phyloP scores from a whole-genome alignment of 2,329 filamentous ascomycete species.

The Fusarium sp. region DNA sequence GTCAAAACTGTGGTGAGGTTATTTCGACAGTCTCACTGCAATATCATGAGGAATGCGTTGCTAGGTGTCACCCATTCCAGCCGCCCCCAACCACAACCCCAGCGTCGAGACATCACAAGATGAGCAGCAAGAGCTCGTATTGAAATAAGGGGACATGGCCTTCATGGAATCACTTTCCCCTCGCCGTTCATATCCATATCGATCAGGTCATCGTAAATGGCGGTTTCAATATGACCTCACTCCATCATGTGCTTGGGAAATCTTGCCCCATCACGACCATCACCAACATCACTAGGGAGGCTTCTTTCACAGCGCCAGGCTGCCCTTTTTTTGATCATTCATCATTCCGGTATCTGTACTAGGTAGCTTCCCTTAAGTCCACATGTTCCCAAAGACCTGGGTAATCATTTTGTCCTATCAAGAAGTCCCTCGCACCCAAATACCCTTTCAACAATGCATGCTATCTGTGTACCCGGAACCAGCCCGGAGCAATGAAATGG shows the following conservation, averaged over 20 bases:
- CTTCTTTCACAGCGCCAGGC: constrained; percentile 28
- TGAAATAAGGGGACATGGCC: not conserved
- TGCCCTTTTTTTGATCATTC: constrained; percentile 39
- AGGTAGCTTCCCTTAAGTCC: constrained; percentile 46
- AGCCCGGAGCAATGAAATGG: constrained; percentile 48
- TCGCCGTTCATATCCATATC: constrained; percentile 19
- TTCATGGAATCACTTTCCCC: constrained; percentile 3
- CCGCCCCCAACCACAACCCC: constrained; percentile 25
- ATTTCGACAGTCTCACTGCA: constrained; percentile 47
- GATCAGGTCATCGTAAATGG: not conserved
- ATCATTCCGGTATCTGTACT: constrained; percentile 47
- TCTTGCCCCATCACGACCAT: constrained; percentile 8
- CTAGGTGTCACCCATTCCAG: constrained; percentile 53
- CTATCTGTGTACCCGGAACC: constrained; percentile 51
- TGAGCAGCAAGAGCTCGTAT: not conserved
- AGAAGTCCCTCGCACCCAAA: constrained; percentile 49
- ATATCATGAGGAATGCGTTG: constrained; percentile 56
- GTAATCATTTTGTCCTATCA: constrained; percentile 49
- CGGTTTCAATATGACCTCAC: not conserved
- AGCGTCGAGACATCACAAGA: constrained; percentile 22
- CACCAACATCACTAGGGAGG: constrained; percentile 25
- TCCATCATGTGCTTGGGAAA: not conserved
- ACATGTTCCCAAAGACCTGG: constrained; percentile 50
- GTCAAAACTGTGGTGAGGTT: constrained; percentile 34
- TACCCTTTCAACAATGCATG: constrained; percentile 51